Evolutionary conservation across 495 filamentous ascomycete genomes (phyloP), one percentile per base, ranked within the genome.

Genomic region (Bacidia rubella): DNA sequence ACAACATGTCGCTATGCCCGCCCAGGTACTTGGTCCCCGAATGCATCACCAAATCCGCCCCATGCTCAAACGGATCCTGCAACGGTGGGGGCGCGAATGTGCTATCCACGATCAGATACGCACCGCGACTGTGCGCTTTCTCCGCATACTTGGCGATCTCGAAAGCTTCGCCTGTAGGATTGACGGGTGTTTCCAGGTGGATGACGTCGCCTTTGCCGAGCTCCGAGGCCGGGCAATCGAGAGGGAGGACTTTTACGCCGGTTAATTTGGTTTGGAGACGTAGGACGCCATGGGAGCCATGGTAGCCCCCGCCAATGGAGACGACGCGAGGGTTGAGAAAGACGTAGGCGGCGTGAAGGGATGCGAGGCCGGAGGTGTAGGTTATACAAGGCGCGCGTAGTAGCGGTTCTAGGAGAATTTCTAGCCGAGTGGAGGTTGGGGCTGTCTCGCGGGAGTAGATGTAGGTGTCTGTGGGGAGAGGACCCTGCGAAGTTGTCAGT

Each of bases 11-110:
- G 56, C 79, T 85, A 67, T 98, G 92, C 0, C 92, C 92, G 19
- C 92, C 92, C 53, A 98, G 76, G 65, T 95, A 98, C 73, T 98
- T 98, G 9, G 89, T 92, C 11, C 87, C 92, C 21, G 75, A 80
- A 66, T 98, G 92, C 83, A 96, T 95, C 78, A 0, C 86, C 65
- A 65, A 96, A 89, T 2, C 82, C 86, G 52, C 88, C 89, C 60
- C 71, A 80, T 17, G 11, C 29, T 59, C 43, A 62, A 95, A 93
- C 1, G 92, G 92, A 58, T 95, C 86, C 65, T 86, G 83, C 35
- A 98, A 72, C 21, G 81, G 81, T 12, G 92, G 92, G n/a, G 92
- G 92, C 1, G 79, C 92, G 63, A 98, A 95, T 0, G 92, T 98
- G 0, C 82, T 76, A 66, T 98, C 92, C 3, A 98, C 86, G 15